A percentile compares a stretch with the other conserved stretches of the same genome.
These are phyloP conservation scores for Diaporthe sp. DNA, from an alignment of 2,329 filamentous ascomycete species.

Conservation along the genomic window DNA sequence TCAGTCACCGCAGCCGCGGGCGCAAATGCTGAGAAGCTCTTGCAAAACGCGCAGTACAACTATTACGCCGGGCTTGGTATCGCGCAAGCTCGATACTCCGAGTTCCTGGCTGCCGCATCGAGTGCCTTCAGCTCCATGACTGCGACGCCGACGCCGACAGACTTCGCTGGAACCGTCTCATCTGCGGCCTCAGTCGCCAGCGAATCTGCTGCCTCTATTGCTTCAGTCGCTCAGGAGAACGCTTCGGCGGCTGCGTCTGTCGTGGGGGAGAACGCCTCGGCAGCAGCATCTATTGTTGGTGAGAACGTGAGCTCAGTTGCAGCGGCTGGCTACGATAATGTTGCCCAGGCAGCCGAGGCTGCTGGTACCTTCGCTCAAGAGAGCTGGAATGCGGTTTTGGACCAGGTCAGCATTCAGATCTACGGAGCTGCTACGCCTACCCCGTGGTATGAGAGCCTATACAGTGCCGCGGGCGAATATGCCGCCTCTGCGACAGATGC, in stretches of 20 bases:
- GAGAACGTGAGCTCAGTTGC: slow-evolving; percentile 52
- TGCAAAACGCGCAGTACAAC: slow-evolving; percentile 71
- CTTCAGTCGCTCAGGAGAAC: slow-evolving; percentile 52
- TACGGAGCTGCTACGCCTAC: slow-evolving; percentile 75
- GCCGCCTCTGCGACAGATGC: slow-evolving; percentile 68
- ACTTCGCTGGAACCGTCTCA: slow-evolving; percentile 63
- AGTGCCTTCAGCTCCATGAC: slow-evolving; percentile 72
- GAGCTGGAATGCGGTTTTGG: slow-evolving; percentile 74
- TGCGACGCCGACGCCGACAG: slow-evolving; percentile 71
- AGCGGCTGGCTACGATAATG: slow-evolving; percentile 39
- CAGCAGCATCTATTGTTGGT: slow-evolving; percentile 53
- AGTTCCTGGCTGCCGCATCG: slow-evolving; percentile 79
- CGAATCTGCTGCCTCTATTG: slow-evolving; percentile 56
- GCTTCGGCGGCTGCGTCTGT: slow-evolving; percentile 51
- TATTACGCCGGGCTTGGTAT: slow-evolving; percentile 85
- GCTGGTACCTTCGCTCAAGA: slow-evolving; percentile 52
- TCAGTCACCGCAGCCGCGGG: slow-evolving; percentile 46
- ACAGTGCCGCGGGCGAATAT: slow-evolving; percentile 64
- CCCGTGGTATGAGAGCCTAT: slow-evolving; percentile 65
- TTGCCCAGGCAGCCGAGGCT: slow-evolving; percentile 41
- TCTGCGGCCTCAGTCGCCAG: slow-evolving; percentile 59
- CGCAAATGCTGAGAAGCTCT: slow-evolving; percentile 67
- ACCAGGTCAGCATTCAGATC: slow-evolving; percentile 75
- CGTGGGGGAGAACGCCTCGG: slow-evolving; percentile 61
- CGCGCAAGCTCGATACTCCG: slow-evolving; percentile 83